phyloP scores from a whole-genome alignment of 192 early-diverging fungal species.

The Dissophora globulifera region DNA sequence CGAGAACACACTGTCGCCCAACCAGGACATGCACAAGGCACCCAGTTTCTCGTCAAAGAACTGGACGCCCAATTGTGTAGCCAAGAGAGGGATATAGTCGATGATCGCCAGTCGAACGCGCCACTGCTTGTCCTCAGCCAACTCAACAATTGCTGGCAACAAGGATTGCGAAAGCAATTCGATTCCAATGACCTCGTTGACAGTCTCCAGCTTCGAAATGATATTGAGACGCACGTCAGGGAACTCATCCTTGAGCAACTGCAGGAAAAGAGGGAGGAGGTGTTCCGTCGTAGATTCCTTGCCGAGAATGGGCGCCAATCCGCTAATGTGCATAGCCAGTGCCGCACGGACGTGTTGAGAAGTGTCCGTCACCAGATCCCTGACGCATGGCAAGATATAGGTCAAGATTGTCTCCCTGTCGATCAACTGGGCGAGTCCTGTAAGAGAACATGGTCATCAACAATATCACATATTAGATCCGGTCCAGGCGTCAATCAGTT shows the following conservation, averaged over 20 bases:
- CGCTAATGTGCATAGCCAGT: conserved; percentile 95
- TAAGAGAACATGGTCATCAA: neutral
- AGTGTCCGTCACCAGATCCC: conserved; percentile 92
- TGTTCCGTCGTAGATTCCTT: conserved; percentile 95
- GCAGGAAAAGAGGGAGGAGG: conserved; percentile 92
- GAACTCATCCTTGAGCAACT: conserved; percentile 96
- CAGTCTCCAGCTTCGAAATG: conserved; percentile 96
- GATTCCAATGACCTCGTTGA: conserved; percentile 97
- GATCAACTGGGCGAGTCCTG: conserved; percentile 74
- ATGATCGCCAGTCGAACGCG: conserved; percentile 98
- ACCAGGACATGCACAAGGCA: conserved; percentile 97
- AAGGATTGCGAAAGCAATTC: conserved; percentile 97
- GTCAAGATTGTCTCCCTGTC: conserved; percentile 81
- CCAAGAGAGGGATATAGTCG: conserved; percentile 97
- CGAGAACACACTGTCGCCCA: conserved; percentile 95
- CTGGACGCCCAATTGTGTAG: conserved; percentile 91
- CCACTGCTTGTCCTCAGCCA: conserved; percentile 99
- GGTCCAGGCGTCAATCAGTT: no score
- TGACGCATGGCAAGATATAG: conserved; percentile 90
- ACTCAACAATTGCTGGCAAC: conserved; percentile 96
- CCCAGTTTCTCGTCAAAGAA: conserved; percentile 98
- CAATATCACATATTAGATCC: no score
- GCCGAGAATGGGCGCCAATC: conserved; percentile 93
- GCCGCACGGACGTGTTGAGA: conserved; percentile 97
- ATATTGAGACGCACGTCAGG: conserved; percentile 98